These are phyloP conservation scores for Pythium periplocum DNA, from an alignment of 352 stramenopile species.

Conservation along the genomic window DNA sequence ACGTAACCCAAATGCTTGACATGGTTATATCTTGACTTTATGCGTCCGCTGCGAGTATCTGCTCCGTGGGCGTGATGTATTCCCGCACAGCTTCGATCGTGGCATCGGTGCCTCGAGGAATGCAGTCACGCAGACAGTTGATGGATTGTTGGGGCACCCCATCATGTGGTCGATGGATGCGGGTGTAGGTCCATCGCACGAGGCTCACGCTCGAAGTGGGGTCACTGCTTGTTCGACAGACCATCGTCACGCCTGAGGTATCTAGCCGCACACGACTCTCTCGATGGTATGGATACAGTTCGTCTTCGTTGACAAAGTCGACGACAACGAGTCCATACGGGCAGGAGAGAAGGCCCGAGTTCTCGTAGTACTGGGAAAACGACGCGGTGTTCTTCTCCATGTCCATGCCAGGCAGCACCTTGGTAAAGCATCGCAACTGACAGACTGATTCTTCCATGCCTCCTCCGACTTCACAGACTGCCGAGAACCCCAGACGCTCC, in stretches of 20 bases:
- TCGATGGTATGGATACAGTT: constrained; percentile 24
- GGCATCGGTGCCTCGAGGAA: too few species aligned
- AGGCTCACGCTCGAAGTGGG: too few species aligned
- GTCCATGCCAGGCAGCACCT: background rate
- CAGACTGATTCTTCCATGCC: background rate
- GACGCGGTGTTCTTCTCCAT: constrained; percentile 4
- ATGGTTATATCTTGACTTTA: too few species aligned
- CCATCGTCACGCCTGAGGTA: constrained; percentile 3
- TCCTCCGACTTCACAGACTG: constrained; percentile 32
- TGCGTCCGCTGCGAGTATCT: too few species aligned
- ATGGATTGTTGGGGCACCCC: too few species aligned
- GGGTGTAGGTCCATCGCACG: too few species aligned
- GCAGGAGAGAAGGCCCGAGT: background rate
- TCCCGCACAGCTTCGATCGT: too few species aligned
- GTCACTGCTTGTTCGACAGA: too few species aligned
- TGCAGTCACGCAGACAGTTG: too few species aligned
- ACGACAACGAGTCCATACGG: constrained; percentile 18
- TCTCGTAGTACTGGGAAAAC: background rate
- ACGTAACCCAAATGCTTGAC: too few species aligned
- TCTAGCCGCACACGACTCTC: constrained; percentile 21
- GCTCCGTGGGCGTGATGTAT: too few species aligned
- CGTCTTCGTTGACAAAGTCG: constrained; percentile 33
- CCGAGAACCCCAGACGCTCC: constrained; percentile 35
- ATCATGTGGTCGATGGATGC: too few species aligned
- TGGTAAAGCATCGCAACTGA: background rate